Evolutionary conservation across 169 alveolate genomes (phyloP).

Genomic region (Sarcocystis neurona): DNA sequence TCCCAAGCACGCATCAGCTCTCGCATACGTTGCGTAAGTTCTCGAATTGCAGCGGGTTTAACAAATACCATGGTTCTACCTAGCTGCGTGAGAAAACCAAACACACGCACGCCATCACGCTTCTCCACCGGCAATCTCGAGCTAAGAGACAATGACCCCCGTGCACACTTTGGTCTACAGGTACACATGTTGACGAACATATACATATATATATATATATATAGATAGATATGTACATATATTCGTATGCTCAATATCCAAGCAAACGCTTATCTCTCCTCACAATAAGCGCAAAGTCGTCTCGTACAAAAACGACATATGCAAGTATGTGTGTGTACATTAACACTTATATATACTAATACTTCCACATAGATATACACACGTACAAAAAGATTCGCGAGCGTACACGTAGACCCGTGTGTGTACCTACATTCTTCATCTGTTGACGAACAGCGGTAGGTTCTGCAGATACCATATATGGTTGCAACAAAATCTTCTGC

Average conservation of each 20-base stretch:
- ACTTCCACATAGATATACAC: too few species aligned
- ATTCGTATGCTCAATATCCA: too few species aligned
- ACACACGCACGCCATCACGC: slow-evolving; percentile 68
- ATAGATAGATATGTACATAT: too few species aligned
- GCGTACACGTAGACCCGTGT: too few species aligned
- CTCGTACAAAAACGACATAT: background rate
- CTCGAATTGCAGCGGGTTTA: slow-evolving; percentile 82
- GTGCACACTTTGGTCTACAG: background rate
- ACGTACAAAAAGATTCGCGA: too few species aligned
- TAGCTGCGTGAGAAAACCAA: slow-evolving; percentile 68
- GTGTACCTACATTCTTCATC: too few species aligned
- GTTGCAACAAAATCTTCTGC: too few species aligned
- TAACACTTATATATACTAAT: background rate
- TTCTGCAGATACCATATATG: too few species aligned
- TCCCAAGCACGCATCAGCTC: slow-evolving; percentile 84
- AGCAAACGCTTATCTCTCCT: too few species aligned
- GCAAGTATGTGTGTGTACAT: background rate
- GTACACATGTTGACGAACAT: background rate
- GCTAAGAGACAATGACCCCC: background rate
- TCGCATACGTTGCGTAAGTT: slow-evolving; percentile 79
- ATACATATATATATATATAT: background rate
- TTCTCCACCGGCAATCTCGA: background rate
- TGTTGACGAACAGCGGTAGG: too few species aligned
- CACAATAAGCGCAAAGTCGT: too few species aligned
- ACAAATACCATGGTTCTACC: slow-evolving; percentile 87